Percentiles rank a stretch among this genome's conserved stretches.
phyloP scores from a whole-genome alignment of 75 land plant species.

The Sequoia sempervirens region DNA sequence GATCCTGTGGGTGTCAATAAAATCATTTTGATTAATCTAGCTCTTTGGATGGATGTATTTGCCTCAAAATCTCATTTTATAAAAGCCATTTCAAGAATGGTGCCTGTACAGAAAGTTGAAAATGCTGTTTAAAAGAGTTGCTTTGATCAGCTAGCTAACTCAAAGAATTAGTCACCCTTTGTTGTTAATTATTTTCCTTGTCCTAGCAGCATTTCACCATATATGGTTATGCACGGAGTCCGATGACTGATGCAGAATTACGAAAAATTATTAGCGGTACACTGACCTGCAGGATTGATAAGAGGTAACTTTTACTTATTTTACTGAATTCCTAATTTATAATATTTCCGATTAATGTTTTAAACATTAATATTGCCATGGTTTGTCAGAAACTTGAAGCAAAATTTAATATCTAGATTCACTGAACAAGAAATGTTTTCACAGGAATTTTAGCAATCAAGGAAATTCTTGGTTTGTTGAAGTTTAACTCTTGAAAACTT shows the following conservation, averaged over 20 bases:
- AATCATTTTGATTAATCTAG: too few species aligned
- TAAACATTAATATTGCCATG: not conserved
- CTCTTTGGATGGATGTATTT: too few species aligned
- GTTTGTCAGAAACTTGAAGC: not conserved
- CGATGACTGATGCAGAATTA: slow-evolving; percentile 87
- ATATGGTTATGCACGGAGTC: slow-evolving; percentile 93
- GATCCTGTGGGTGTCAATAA: too few species aligned
- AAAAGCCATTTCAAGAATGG: not conserved
- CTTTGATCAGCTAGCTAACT: not conserved
- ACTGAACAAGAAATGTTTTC: not conserved
- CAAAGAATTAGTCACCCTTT: not conserved
- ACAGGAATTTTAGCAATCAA: not conserved
- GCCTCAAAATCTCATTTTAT: not conserved
- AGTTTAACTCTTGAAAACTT: not conserved
- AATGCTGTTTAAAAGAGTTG: not conserved
- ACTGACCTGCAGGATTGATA: slow-evolving; percentile 87
- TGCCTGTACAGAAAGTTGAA: not conserved
- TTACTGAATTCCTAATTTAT: not conserved
- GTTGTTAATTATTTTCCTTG: not conserved
- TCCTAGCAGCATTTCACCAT: slow-evolving; percentile 59
- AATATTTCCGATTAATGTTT: not conserved
- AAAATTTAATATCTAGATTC: not conserved
- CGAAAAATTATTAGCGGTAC: slow-evolving; percentile 76
- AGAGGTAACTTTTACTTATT: slow-evolving; percentile 42
- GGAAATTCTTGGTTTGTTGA: not conserved